phyloP scores from a whole-genome alignment of 768 basidiomycete species.

The Pholiota conissans region DNA sequence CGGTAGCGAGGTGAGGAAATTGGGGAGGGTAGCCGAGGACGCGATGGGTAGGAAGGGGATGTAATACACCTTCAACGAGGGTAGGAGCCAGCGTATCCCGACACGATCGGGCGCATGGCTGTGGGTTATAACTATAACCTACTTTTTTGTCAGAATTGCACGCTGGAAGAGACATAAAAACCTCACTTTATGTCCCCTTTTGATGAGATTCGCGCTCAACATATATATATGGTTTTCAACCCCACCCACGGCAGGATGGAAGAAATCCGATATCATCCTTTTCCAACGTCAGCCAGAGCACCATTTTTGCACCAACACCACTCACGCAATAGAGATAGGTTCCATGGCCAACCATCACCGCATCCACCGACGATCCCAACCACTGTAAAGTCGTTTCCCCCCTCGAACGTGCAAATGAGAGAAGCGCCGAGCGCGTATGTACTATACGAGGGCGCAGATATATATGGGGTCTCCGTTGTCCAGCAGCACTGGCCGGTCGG shows the following conservation, averaged over 20 bases:
- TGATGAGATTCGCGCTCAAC: slow-evolving; percentile 80
- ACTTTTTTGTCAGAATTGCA: slow-evolving; percentile 1
- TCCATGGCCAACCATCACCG: slow-evolving; percentile 20
- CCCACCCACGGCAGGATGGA: slow-evolving; percentile 90
- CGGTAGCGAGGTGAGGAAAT: slow-evolving; percentile 90
- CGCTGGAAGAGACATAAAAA: not conserved
- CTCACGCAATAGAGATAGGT: slow-evolving; percentile 27
- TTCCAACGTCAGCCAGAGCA: not conserved
- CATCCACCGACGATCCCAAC: not conserved
- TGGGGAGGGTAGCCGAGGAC: slow-evolving; percentile 91
- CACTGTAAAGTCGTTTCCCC: not conserved
- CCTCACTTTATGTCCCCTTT: slow-evolving; percentile 80
- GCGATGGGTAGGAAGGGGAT: slow-evolving; percentile 88
- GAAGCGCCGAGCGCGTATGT: not conserved
- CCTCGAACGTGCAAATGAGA: not conserved
- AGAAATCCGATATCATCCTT: slow-evolving; percentile 97
- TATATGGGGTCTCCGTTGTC: no score
- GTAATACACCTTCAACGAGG: slow-evolving; percentile 91
- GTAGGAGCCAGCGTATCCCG: slow-evolving; percentile 87
- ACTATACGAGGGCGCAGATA: no score
- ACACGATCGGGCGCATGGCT: slow-evolving; percentile 83
- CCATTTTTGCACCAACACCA: not conserved
- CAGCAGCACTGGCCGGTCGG: no score
- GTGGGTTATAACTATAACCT: slow-evolving; percentile 97
- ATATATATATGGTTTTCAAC: slow-evolving; percentile 97